Percentiles rank a stretch among this genome's conserved stretches.
Conservation (phyloP, 306 rosid species). For the Sechiopsis laciniata region DNA sequence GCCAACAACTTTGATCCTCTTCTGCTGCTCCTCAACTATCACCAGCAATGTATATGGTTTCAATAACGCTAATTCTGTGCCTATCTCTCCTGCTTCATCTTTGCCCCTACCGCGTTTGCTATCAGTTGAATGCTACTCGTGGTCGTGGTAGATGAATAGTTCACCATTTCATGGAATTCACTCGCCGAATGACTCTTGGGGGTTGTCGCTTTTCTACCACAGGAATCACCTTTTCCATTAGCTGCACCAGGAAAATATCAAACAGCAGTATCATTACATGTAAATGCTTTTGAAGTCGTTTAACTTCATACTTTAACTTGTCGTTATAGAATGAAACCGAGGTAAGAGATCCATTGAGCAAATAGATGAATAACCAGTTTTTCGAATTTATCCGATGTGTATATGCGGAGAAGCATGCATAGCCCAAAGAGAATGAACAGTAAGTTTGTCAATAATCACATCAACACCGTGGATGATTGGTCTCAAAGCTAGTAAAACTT, state of each 20-base stretch:
- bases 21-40: background rate
- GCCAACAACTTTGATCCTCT: background rate
- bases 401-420: background rate
- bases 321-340: background rate
- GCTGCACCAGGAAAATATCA: slow-evolving; percentile 42
- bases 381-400: background rate
- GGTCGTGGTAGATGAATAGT: slow-evolving; percentile 19
- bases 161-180: slow-evolving; percentile 68
- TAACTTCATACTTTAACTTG: background rate
- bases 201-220: slow-evolving; percentile 63
- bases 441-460: background rate
- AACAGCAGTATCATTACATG: background rate
- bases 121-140: slow-evolving; percentile 20
- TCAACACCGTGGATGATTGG: background rate
- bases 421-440: background rate
- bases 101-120: background rate
- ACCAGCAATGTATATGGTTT: background rate
- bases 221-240: slow-evolving; percentile 75
- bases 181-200: slow-evolving; percentile 54
- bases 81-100: slow-evolving; percentile 2
- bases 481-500: background rate
- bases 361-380: background rate
- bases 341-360: background rate
- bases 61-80: background rate
- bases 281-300: background rate